Percentiles rank a stretch among this genome's conserved stretches.
Conservation (phyloP, 768 basidiomycete genomes). For the Coprinopsis marcescibilis region DNA sequence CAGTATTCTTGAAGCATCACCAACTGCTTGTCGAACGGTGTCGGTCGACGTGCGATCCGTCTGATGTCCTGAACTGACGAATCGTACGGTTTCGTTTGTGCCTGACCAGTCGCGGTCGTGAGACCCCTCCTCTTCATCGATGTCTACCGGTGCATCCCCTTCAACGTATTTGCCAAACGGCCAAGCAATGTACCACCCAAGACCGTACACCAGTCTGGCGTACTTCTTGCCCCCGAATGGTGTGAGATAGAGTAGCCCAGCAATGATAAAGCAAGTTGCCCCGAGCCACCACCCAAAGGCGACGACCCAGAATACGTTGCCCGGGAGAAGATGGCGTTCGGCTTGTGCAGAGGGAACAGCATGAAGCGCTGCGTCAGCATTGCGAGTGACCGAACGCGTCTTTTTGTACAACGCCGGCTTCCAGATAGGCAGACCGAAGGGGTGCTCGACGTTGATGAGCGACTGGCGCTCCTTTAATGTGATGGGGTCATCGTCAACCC, state of each 20-base stretch:
- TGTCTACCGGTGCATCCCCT: conserved; percentile 45
- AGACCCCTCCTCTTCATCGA: conserved; percentile 27
- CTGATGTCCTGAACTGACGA: conserved; percentile 18
- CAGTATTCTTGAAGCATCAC: conserved; percentile 10
- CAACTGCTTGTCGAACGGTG: conserved; percentile 10
- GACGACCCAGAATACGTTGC: conserved; percentile 89
- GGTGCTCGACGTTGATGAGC: conserved; percentile 97
- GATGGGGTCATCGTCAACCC: conserved; percentile 80
- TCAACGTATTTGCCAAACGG: conserved; percentile 99
- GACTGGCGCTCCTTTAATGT: conserved; percentile 95
- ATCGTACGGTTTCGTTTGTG: conserved; percentile 32
- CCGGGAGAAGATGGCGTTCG: conserved; percentile 87
- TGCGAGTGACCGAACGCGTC: conserved; percentile 89
- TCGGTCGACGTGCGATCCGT: conserved; percentile 14
- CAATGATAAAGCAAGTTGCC: conserved; percentile 58
- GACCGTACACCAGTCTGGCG: conserved; percentile 78
- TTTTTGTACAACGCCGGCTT: conserved; percentile 99
- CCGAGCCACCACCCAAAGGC: conserved; percentile 95
- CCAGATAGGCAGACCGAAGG: conserved; percentile 99
- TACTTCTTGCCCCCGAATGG: conserved; percentile 83
- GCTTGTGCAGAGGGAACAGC: conserved; percentile 88
- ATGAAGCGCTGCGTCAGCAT: conserved; percentile 93
- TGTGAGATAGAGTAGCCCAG: conserved; percentile 62
- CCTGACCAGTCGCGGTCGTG: conserved; percentile 27
- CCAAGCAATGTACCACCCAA: conserved; percentile 97